Percentiles rank a stretch among this genome's conserved stretches.
These are phyloP conservation scores for Dacryopinax spathularia DNA, from an alignment of 768 basidiomycete species.

Conservation along the genomic window DNA sequence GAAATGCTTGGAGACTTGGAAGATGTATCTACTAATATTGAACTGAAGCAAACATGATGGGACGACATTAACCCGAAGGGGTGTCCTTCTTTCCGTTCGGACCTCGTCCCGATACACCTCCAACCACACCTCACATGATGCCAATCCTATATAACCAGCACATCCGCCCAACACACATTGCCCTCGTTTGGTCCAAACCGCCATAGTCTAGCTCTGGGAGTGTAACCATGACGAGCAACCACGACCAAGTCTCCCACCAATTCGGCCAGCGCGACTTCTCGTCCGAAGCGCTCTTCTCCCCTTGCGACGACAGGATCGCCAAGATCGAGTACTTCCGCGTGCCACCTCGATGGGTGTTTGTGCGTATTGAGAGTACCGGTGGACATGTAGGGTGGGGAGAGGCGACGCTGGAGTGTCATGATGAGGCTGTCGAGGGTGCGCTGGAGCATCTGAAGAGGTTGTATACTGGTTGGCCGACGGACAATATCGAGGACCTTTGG, in stretches of 20 bases:
- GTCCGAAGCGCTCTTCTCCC: not conserved
- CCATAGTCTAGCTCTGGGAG: too few relatives aligned
- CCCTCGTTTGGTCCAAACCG: too few relatives aligned
- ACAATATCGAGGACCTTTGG: slow-evolving; percentile 60
- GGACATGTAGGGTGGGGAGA: slow-evolving; percentile 64
- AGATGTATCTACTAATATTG: not conserved
- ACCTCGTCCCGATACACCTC: not conserved
- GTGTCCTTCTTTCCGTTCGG: not conserved
- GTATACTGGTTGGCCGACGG: slow-evolving; percentile 46
- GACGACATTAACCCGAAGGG: not conserved
- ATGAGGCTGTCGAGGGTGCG: slow-evolving; percentile 59
- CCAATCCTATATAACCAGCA: too few relatives aligned
- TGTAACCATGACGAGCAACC: not conserved
- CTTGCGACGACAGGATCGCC: slow-evolving; percentile 15
- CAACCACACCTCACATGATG: not conserved
- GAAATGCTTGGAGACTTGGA: too few relatives aligned
- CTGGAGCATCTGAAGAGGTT: slow-evolving; percentile 43
- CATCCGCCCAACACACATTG: too few relatives aligned
- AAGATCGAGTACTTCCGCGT: slow-evolving; percentile 39
- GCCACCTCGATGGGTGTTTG: slow-evolving; percentile 61
- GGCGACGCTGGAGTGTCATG: slow-evolving; percentile 57
- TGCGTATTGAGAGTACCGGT: slow-evolving; percentile 49
- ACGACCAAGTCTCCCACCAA: not conserved
- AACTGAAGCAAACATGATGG: not conserved
- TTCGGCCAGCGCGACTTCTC: not conserved